A percentile compares a stretch with the other conserved stretches of the same genome.
Conservation (phyloP, 208 protist genomes). For the Wallacemonas rigidus region DNA sequence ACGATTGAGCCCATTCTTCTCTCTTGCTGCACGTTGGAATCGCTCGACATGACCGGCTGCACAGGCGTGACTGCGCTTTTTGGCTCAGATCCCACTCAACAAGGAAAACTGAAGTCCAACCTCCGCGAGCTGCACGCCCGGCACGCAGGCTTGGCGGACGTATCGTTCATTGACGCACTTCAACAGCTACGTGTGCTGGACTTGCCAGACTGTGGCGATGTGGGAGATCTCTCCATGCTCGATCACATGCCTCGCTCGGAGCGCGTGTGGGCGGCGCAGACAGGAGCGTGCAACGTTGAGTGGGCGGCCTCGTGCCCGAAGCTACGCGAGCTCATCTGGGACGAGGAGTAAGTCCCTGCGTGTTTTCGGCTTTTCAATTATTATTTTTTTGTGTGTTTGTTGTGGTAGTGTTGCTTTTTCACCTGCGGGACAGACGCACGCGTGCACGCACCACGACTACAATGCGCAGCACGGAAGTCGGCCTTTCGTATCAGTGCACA, state of each 20-base stretch:
- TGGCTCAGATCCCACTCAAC: background rate
- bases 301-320: conserved; percentile 4
- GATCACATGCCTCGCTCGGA: conserved; percentile 1
- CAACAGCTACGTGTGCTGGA: conserved; percentile 18
- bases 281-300: background rate
- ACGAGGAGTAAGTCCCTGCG: background rate
- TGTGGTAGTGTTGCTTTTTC: too few species aligned
- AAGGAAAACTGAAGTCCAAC: background rate
- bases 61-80: background rate
- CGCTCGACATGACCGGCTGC: background rate
- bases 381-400: too few species aligned
- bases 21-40: background rate
- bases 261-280: background rate
- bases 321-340: conserved; percentile 9
- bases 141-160: background rate
- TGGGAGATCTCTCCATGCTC: conserved; percentile 17
- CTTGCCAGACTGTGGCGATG: conserved; percentile 10
- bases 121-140: background rate
- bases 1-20: conserved; percentile 1
- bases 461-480: too few species aligned
- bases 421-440: too few species aligned
- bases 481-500: background rate
- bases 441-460: too few species aligned
- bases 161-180: background rate
- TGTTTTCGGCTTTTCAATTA: too few species aligned